A percentile compares a stretch with the other conserved stretches of the same genome.
These are phyloP conservation scores for Zygnema circumcarinatum DNA, from an alignment of 139 green algal genomes.

Conservation along the genomic window DNA sequence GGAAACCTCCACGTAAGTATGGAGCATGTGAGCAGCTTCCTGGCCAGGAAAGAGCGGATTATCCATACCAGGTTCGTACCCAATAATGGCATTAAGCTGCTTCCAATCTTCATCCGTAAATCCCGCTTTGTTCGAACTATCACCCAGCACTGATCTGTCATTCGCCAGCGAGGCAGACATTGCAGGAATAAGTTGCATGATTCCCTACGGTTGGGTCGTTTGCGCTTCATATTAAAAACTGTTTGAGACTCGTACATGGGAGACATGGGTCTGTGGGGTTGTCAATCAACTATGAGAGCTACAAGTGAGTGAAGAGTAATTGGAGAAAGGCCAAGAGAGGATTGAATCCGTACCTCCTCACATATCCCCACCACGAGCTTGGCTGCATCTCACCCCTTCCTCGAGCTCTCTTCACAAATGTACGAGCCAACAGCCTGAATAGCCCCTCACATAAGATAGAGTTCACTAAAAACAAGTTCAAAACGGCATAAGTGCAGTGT, in stretches of 20 bases:
- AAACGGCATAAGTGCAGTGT: too few relatives aligned
- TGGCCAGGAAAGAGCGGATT: constrained; percentile 47
- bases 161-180: too few relatives aligned
- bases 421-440: neutral
- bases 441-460: too few relatives aligned
- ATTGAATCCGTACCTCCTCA: neutral
- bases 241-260: too few relatives aligned
- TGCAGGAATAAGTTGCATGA: too few relatives aligned
- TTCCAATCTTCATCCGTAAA: constrained; percentile 8
- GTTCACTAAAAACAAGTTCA: too few relatives aligned
- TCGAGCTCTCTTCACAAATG: neutral
- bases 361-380: neutral
- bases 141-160: neutral
- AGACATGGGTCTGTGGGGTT: too few relatives aligned
- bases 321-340: too few relatives aligned
- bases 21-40: constrained; percentile 64
- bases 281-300: too few relatives aligned
- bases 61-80: constrained; percentile 28
- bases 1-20: constrained; percentile 43
- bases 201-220: too few relatives aligned
- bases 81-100: constrained; percentile 9
- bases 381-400: neutral
- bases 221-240: too few relatives aligned
- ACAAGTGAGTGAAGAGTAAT: too few relatives aligned
- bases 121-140: neutral